Evolutionary conservation across 2,329 filamentous ascomycete genomes (phyloP).

Genomic region (Madurella fahalii): DNA sequence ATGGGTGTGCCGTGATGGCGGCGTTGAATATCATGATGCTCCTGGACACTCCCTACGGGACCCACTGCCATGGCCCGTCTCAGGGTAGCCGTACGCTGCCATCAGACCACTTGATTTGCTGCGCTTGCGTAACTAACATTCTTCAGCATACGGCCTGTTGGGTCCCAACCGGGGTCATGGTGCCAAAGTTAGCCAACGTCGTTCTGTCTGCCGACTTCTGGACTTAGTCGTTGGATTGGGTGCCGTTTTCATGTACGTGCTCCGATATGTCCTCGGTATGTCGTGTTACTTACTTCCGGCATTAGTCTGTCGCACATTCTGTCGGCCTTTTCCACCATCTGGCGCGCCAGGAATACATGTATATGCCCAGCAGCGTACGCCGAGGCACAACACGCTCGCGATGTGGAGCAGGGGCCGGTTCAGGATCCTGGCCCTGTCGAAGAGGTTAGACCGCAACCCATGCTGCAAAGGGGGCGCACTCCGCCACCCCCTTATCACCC

Average conservation of each 20-base stretch:
- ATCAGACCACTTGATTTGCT: neutral
- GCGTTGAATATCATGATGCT: constrained; percentile 22
- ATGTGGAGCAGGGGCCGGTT: constrained; percentile 9
- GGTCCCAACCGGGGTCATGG: neutral
- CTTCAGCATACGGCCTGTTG: constrained; percentile 1
- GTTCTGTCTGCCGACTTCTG: constrained; percentile 5
- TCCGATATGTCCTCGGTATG: neutral
- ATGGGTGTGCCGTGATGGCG: constrained; percentile 24
- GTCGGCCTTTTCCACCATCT: constrained; percentile 3
- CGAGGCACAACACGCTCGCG: neutral
- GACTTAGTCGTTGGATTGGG: constrained; percentile 11
- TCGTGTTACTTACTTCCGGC: neutral
- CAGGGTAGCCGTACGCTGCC: neutral
- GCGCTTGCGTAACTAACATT: neutral
- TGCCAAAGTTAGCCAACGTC: neutral
- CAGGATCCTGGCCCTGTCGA: neutral
- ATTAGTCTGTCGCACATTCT: constrained; percentile 8
- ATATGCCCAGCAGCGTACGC: neutral
- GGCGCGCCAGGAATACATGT: constrained; percentile 4
- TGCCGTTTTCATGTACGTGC: constrained; percentile 9
- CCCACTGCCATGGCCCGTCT: constrained; percentile 9
- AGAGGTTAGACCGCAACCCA: neutral
- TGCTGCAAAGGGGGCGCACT: neutral
- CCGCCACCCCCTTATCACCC: constrained; percentile 14
- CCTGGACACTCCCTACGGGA: constrained; percentile 9